Evolutionary conservation across 805 yeast genomes (phyloP).

Genomic region (Candida nitratophila): DNA sequence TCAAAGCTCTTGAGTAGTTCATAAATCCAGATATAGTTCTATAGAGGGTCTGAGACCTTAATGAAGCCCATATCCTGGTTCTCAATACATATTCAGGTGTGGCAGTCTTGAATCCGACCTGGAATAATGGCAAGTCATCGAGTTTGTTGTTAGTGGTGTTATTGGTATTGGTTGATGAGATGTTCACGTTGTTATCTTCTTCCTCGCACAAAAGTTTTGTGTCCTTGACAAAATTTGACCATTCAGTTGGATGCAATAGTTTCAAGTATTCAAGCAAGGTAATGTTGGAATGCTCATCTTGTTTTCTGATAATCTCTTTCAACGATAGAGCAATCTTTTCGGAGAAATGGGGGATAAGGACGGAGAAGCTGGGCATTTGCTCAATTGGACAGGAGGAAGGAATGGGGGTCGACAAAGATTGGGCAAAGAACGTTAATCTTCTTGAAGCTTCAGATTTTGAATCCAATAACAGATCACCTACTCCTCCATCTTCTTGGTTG

Average conservation of each 20-base stretch:
- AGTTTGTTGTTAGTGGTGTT: conserved; percentile 9
- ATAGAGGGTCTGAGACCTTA: conserved; percentile 74
- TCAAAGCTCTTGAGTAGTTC: conserved; percentile 70
- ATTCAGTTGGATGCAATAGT: conserved; percentile 48
- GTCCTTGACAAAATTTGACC: conserved; percentile 52
- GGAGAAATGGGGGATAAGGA: conserved; percentile 78
- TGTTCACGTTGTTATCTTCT: not conserved
- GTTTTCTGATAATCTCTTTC: conserved; percentile 73
- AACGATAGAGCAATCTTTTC: conserved; percentile 74
- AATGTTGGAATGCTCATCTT: conserved; percentile 51
- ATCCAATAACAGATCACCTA: conserved; percentile 46
- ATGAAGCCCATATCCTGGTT: conserved; percentile 82
- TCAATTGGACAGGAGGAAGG: conserved; percentile 61
- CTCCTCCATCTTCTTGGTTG: conserved; percentile 72
- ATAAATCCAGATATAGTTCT: conserved; percentile 78
- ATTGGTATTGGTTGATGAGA: not conserved
- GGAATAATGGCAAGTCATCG: conserved; percentile 59
- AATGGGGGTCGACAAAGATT: conserved; percentile 80
- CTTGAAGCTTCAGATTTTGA: conserved; percentile 72
- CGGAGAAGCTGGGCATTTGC: conserved; percentile 77
- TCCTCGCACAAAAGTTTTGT: conserved; percentile 49
- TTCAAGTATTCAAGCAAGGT: conserved; percentile 50
- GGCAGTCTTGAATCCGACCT: conserved; percentile 64
- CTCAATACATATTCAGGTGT: conserved; percentile 57
- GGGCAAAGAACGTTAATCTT: conserved; percentile 83